phyloP scores from a whole-genome alignment of 495 filamentous ascomycete genomes.

The Aspergillus nidulans region DNA sequence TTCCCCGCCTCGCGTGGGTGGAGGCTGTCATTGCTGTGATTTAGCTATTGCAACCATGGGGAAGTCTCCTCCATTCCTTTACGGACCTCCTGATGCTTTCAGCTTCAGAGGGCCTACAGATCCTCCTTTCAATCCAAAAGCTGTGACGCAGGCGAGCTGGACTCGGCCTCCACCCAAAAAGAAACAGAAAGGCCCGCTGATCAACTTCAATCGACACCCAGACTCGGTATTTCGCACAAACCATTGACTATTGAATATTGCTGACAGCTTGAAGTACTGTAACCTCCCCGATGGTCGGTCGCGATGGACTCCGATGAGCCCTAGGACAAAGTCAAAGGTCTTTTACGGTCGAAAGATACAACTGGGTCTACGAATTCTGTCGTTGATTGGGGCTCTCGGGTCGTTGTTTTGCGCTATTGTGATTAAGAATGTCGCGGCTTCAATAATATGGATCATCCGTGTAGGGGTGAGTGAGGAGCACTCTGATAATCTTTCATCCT shows the following conservation, averaged over 20 bases:
- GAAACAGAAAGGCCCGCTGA: slow-evolving; percentile 68
- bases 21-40: slow-evolving; percentile 23
- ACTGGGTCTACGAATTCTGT: slow-evolving; percentile 57
- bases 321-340: slow-evolving; percentile 62
- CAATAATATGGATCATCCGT: slow-evolving; percentile 69
- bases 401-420: slow-evolving; percentile 69
- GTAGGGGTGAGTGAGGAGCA: slow-evolving; percentile 57
- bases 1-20: slow-evolving; percentile 30
- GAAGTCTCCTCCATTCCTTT: slow-evolving; percentile 70
- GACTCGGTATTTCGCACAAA: slow-evolving; percentile 57
- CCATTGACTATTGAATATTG: not conserved
- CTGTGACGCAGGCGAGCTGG: slow-evolving; percentile 69
- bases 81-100: slow-evolving; percentile 52
- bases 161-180: slow-evolving; percentile 49
- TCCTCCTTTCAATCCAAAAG: slow-evolving; percentile 73
- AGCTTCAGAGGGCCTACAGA: slow-evolving; percentile 49
- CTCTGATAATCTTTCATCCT: not conserved
- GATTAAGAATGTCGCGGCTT: slow-evolving; percentile 56
- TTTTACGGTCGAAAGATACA: slow-evolving; percentile 61
- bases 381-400: slow-evolving; percentile 64
- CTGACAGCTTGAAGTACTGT: slow-evolving; percentile 34
- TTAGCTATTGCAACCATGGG: slow-evolving; percentile 47
- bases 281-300: slow-evolving; percentile 48
- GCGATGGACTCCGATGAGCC: slow-evolving; percentile 62
- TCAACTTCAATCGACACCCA: slow-evolving; percentile 76